These are phyloP conservation scores for Firmiana major DNA, from an alignment of 345 rosid genomes.

Conservation along the genomic window DNA sequence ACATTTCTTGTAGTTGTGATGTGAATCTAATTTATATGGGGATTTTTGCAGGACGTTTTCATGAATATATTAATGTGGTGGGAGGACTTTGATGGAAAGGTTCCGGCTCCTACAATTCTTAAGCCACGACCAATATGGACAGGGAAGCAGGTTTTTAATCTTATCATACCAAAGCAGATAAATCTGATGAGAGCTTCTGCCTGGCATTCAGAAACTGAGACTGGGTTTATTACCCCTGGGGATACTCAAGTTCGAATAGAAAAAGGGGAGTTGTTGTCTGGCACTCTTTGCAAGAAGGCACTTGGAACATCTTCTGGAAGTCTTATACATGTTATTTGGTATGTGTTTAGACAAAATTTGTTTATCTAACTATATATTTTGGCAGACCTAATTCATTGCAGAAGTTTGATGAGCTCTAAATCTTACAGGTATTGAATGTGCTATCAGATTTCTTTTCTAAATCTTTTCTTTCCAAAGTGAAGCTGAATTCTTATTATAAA, in stretches of 20 bases:
- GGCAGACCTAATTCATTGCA: neutral
- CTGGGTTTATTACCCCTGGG: constrained; percentile 79
- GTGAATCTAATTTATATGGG: neutral
- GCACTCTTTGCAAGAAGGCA: constrained; percentile 96
- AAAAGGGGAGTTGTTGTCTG: constrained; percentile 85
- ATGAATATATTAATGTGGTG: constrained; percentile 99
- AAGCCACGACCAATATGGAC: constrained; percentile 99
- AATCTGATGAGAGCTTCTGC: constrained; percentile 82
- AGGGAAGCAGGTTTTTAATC: constrained; percentile 96
- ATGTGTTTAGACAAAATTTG: constrained; percentile 12
- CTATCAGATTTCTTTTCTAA: neutral
- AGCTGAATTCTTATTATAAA: neutral
- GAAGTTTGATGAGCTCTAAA: neutral
- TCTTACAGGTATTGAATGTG: neutral
- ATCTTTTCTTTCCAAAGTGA: neutral
- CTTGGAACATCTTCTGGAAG: constrained; percentile 92
- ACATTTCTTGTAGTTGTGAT: neutral
- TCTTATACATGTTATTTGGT: constrained; percentile 97
- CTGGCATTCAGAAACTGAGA: constrained; percentile 83
- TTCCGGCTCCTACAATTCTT: constrained; percentile 91
- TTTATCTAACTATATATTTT: neutral
- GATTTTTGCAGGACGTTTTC: constrained; percentile 72
- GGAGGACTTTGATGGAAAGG: constrained; percentile 99
- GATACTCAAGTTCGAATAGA: constrained; percentile 94
- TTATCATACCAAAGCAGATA: constrained; percentile 96